Conservation (phyloP, 2,329 filamentous ascomycete species). For the Dactylella cylindrospora region DNA sequence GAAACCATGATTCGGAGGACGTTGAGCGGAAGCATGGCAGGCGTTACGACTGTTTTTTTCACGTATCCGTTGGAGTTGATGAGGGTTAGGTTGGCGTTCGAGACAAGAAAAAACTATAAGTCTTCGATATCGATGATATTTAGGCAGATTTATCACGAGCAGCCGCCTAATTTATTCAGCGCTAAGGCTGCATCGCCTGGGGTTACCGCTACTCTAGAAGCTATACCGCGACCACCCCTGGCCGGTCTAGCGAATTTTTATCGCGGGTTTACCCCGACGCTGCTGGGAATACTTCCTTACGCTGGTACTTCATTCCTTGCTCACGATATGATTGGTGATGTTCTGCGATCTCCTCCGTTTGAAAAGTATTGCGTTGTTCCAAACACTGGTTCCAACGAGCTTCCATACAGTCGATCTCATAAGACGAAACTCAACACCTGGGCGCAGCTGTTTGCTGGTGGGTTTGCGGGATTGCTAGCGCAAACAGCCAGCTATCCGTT, state of each 20-base stretch:
- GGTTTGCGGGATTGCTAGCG: constrained; percentile 80
- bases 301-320: constrained; percentile 94
- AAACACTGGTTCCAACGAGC: constrained; percentile 55
- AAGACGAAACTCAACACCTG: constrained; percentile 76
- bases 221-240: constrained; percentile 48
- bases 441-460: constrained; percentile 82
- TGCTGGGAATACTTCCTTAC: constrained; percentile 95
- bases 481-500: constrained; percentile 93
- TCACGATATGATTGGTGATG: constrained; percentile 84
- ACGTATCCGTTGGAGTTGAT: constrained; percentile 95
- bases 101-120: constrained; percentile 74
- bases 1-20: constrained; percentile 80
- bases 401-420: constrained; percentile 54
- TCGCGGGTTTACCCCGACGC: constrained; percentile 83
- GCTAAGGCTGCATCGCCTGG: constrained; percentile 51
- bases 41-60: constrained; percentile 89
- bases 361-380: constrained; percentile 75
- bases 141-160: constrained; percentile 80
- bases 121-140: constrained; percentile 76
- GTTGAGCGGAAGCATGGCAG: constrained; percentile 71
- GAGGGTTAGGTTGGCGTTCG: constrained; percentile 87
- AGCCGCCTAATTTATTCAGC: constrained; percentile 24
- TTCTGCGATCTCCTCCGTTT: constrained; percentile 70
- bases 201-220: constrained; percentile 55
- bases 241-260: constrained; percentile 87